These are phyloP conservation scores for Aspergillus haitiensis DNA, from an alignment of 495 filamentous ascomycete genomes.

Conservation along the genomic window DNA sequence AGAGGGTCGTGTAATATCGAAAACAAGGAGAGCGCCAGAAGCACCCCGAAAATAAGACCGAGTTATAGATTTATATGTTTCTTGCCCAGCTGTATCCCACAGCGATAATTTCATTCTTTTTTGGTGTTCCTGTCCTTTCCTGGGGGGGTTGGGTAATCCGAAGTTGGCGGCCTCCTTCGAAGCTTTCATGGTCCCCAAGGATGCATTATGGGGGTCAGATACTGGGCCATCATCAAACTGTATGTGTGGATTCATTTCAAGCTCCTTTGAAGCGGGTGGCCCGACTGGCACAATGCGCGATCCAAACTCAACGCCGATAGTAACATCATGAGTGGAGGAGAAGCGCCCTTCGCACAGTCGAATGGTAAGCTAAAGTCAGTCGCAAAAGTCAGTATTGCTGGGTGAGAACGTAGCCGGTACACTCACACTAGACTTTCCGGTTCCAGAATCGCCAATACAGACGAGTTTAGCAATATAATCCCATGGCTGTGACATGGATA, in stretches of 20 bases:
- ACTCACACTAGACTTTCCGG: constrained; percentile 79
- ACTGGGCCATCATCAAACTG: constrained; percentile 14
- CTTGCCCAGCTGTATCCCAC: constrained; percentile 97
- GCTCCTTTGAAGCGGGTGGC: constrained; percentile 56
- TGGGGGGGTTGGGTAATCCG: constrained; percentile 41
- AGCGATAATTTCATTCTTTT: constrained; percentile 81
- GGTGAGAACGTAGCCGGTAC: background rate
- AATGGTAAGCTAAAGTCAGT: constrained; percentile 67
- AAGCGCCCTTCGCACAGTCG: constrained; percentile 97
- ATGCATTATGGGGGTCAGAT: constrained; percentile 17
- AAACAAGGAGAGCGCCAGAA: constrained; percentile 87
- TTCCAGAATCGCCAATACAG: constrained; percentile 92
- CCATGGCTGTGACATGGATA: constrained; percentile 78
- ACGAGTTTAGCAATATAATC: constrained; percentile 99
- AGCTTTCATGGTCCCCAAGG: constrained; percentile 11
- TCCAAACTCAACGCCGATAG: constrained; percentile 97
- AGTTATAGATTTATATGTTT: constrained; percentile 95
- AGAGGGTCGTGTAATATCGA: constrained; percentile 83
- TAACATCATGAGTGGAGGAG: constrained; percentile 89
- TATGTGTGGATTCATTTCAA: constrained; percentile 41
- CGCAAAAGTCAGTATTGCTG: constrained; percentile 16
- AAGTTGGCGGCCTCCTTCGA: constrained; percentile 26
- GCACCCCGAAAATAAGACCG: constrained; percentile 94
- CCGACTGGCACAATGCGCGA: constrained; percentile 91
- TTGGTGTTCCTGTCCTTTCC: constrained; percentile 45